Percentiles rank a stretch among this genome's conserved stretches.
Conservation (phyloP, 2,329 filamentous ascomycete species). For the Fusarium xyrophilum region DNA sequence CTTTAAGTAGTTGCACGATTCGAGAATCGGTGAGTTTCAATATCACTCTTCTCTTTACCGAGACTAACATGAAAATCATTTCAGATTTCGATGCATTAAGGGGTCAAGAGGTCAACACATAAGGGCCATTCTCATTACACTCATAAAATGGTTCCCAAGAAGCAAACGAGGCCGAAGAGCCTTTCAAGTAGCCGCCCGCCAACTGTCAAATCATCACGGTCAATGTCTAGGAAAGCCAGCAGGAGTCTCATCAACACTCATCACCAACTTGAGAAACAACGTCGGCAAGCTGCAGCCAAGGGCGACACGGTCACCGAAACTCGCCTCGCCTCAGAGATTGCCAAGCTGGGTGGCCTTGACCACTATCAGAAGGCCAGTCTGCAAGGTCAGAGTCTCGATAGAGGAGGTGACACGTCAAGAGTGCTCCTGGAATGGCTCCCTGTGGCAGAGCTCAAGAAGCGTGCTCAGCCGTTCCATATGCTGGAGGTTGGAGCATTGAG, state of each 20-base stretch:
- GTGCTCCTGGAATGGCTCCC: slow-evolving; percentile 69
- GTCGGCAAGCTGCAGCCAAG: slow-evolving; percentile 59
- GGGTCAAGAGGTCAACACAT: neutral
- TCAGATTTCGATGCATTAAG: slow-evolving; percentile 8
- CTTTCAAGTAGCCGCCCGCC: slow-evolving; percentile 62
- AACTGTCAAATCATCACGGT: slow-evolving; percentile 57
- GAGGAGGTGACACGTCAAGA: slow-evolving; percentile 71
- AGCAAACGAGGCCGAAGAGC: slow-evolving; percentile 55
- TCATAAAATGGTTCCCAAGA: slow-evolving; percentile 54
- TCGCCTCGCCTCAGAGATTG: slow-evolving; percentile 60
- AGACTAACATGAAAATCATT: slow-evolving; percentile 26
- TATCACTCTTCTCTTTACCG: neutral
- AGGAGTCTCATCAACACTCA: slow-evolving; percentile 70
- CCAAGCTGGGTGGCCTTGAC: slow-evolving; percentile 65
- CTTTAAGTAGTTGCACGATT: neutral
- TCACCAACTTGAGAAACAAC: slow-evolving; percentile 69
- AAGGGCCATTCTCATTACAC: neutral
- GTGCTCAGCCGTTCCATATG: slow-evolving; percentile 60
- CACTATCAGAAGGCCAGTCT: slow-evolving; percentile 72
- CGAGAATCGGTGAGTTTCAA: neutral
- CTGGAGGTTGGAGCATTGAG: slow-evolving; percentile 91
- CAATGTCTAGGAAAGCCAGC: slow-evolving; percentile 70
- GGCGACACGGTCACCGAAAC: slow-evolving; percentile 59
- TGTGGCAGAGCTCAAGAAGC: slow-evolving; percentile 38
- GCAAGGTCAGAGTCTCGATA: slow-evolving; percentile 70